Evolutionary conservation across 2,329 filamentous ascomycete genomes (phyloP).

Genomic region (Apiospora marii): DNA sequence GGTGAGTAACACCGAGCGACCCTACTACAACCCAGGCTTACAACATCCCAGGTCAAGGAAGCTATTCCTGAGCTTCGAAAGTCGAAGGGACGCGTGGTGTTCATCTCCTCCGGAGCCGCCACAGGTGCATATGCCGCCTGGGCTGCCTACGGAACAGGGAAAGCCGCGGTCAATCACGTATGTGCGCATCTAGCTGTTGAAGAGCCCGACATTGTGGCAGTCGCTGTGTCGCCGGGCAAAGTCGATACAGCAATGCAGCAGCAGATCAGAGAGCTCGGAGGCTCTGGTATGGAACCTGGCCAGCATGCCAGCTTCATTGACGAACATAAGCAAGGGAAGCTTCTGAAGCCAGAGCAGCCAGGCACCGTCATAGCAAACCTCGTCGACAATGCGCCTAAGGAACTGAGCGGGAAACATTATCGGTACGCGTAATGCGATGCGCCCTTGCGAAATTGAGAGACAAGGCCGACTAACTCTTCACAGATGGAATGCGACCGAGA

Average conservation of each 20-base stretch:
- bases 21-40: conserved; percentile 16
- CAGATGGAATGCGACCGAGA: conserved; percentile 62
- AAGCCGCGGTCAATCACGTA: conserved; percentile 85
- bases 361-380: conserved; percentile 87
- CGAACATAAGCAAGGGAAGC: conserved; percentile 72
- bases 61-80: conserved; percentile 73
- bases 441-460: background rate
- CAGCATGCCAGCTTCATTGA: conserved; percentile 74
- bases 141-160: conserved; percentile 83
- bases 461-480: conserved; percentile 1
- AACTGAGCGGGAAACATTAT: conserved; percentile 80
- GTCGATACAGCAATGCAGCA: conserved; percentile 92
- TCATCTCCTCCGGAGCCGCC: conserved; percentile 83
- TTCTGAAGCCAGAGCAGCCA: conserved; percentile 84
- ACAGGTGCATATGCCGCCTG: conserved; percentile 72
- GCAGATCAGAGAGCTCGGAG: conserved; percentile 72
- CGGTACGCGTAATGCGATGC: conserved; percentile 58
- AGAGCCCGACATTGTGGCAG: conserved; percentile 76
- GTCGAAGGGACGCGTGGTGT: conserved; percentile 74
- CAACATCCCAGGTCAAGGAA: conserved; percentile 67
- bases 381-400: conserved; percentile 67
- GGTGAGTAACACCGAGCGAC: conserved; percentile 55
- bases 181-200: conserved; percentile 76
- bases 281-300: conserved; percentile 56
- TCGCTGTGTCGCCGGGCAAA: conserved; percentile 80